These are phyloP conservation scores for Phaeotremella skinneri DNA, from an alignment of 768 basidiomycete species.

Conservation along the genomic window DNA sequence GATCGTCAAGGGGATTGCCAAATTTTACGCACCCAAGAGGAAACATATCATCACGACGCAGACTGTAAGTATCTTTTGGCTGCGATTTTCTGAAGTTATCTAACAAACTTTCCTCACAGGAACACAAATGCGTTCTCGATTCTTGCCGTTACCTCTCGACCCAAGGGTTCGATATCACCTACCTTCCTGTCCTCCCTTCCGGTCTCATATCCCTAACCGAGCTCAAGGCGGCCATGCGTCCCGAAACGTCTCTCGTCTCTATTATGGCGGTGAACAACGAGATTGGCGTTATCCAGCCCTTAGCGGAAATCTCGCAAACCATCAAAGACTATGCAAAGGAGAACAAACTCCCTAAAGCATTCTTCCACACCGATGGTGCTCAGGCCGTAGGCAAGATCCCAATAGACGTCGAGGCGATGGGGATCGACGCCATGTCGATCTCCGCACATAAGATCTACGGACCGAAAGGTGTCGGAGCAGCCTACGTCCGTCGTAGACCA, in stretches of 20 bases:
- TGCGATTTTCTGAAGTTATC: neutral
- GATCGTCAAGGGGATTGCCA: slow-evolving; percentile 93
- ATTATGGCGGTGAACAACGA: slow-evolving; percentile 99
- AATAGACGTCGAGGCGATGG: slow-evolving; percentile 89
- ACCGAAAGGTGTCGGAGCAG: slow-evolving; percentile 92
- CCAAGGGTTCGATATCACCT: slow-evolving; percentile 96
- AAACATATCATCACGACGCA: slow-evolving; percentile 91
- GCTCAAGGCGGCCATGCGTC: slow-evolving; percentile 82
- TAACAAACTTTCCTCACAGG: slow-evolving; percentile 56
- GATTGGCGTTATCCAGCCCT: slow-evolving; percentile 95
- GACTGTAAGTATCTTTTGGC: slow-evolving; percentile 61
- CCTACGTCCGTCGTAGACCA: slow-evolving; percentile 88
- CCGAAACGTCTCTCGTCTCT: slow-evolving; percentile 89
- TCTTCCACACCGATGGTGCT: slow-evolving; percentile 96
- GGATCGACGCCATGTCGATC: slow-evolving; percentile 88
- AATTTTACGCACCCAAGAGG: slow-evolving; percentile 91
- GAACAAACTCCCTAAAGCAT: slow-evolving; percentile 64
- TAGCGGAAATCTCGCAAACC: slow-evolving; percentile 88
- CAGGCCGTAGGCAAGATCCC: slow-evolving; percentile 91
- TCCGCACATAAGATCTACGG: slow-evolving; percentile 98
- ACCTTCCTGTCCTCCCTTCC: slow-evolving; percentile 86
- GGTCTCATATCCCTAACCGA: slow-evolving; percentile 75
- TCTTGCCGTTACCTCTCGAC: slow-evolving; percentile 93
- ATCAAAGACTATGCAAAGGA: slow-evolving; percentile 64
- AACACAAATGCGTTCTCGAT: slow-evolving; percentile 98